Evolutionary conservation across 352 stramenopile species (phyloP).

Genomic region (Phytophthora pistaciae): DNA sequence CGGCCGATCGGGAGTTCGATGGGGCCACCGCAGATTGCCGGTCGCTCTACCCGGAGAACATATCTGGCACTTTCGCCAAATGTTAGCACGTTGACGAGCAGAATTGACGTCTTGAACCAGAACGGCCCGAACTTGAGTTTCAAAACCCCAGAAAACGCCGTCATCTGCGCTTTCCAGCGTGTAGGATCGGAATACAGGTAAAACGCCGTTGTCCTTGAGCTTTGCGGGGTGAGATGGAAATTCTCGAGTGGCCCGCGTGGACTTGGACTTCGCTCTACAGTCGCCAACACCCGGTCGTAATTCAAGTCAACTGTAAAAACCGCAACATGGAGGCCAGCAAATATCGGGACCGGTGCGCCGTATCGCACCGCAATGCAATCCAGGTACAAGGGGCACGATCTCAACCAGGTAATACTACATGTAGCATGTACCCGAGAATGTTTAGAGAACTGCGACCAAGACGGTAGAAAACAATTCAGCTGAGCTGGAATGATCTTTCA

Average conservation of each 20-base stretch:
- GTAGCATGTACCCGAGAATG: too few species aligned
- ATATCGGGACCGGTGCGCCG: neutral
- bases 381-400: neutral
- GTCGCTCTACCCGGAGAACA: constrained; percentile 16
- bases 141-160: constrained; percentile 10
- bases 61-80: constrained; percentile 5
- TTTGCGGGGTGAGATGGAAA: constrained; percentile 4
- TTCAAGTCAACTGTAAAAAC: constrained; percentile 1
- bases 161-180: neutral
- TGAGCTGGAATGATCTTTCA: constrained; percentile 1
- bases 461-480: neutral
- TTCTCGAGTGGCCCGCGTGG: neutral
- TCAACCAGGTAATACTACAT: neutral
- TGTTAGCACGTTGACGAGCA: constrained; percentile 18
- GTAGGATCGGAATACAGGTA: neutral
- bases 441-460: neutral
- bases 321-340: neutral
- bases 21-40: constrained; percentile 9
- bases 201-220: neutral
- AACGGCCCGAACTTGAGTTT: constrained; percentile 22
- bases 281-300: neutral
- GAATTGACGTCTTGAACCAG: constrained; percentile 17
- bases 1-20: constrained; percentile 17
- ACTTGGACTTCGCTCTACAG: neutral
- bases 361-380: neutral